These are phyloP conservation scores for Teratosphaeria pseudoeucalypti DNA, from an alignment of 2,329 filamentous ascomycete species.

Conservation along the genomic window DNA sequence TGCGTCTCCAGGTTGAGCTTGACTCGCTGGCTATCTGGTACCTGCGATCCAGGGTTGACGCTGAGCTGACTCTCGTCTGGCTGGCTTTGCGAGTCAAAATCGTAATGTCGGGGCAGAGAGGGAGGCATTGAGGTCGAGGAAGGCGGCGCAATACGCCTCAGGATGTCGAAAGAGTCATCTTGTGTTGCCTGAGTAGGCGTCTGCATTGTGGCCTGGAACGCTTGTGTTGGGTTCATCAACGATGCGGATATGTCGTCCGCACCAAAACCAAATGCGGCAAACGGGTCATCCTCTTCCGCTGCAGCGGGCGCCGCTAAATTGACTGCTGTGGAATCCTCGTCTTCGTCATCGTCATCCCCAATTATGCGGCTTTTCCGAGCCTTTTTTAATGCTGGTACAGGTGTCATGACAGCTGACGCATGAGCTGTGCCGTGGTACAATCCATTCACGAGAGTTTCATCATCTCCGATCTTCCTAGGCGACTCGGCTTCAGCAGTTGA, in stretches of 20 bases:
- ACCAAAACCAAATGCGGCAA: slow-evolving; percentile 25
- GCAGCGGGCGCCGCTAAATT: background rate
- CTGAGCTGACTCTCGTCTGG: slow-evolving; percentile 11
- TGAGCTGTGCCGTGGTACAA: slow-evolving; percentile 13
- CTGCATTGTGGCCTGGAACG: slow-evolving; percentile 27
- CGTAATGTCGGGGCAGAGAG: slow-evolving; percentile 2
- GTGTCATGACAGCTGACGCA: background rate
- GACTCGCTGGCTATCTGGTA: slow-evolving; percentile 24
- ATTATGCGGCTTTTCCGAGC: slow-evolving; percentile 23
- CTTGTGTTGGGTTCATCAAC: slow-evolving; percentile 25
- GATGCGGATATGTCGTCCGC: slow-evolving; percentile 10
- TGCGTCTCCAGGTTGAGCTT: slow-evolving; percentile 27
- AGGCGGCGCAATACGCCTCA: slow-evolving; percentile 24
- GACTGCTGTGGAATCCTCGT: slow-evolving; percentile 3
- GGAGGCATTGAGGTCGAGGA: slow-evolving; percentile 18
- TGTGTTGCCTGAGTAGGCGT: slow-evolving; percentile 24
- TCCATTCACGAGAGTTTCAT: slow-evolving; percentile 29
- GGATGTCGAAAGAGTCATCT: slow-evolving; percentile 34
- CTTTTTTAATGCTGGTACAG: slow-evolving; percentile 8
- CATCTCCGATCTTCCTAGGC: background rate
- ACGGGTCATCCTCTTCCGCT: slow-evolving; percentile 16
- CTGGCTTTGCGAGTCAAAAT: slow-evolving; percentile 1
- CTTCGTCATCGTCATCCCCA: slow-evolving; percentile 27
- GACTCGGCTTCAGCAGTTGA: background rate
- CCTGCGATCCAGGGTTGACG: slow-evolving; percentile 10